phyloP scores from a whole-genome alignment of 768 basidiomycete genomes.

The Leucosporidium creatinivorum region DNA sequence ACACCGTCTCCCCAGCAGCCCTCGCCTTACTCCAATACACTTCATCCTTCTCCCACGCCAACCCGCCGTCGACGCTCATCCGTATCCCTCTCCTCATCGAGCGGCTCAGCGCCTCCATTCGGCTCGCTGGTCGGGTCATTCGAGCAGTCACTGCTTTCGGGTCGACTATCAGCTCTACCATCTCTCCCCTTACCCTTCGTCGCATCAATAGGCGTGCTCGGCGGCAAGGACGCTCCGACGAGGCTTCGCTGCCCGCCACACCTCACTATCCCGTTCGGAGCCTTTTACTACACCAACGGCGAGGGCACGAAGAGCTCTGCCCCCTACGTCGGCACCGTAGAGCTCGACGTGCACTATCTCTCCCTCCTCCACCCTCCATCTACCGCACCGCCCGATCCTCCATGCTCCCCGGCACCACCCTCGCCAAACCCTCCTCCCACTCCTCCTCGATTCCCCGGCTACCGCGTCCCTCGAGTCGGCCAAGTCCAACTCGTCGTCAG shows the following conservation, averaged over 20 bases:
- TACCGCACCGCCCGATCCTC: neutral
- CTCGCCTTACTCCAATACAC: neutral
- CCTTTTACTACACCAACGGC: constrained; percentile 30
- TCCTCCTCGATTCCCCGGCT: constrained; percentile 35
- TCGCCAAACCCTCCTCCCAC: neutral
- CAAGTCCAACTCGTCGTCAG: constrained; percentile 41
- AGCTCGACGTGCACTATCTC: constrained; percentile 37
- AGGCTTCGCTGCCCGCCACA: constrained; percentile 31
- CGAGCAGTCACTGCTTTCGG: constrained; percentile 39
- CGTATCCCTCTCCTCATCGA: neutral
- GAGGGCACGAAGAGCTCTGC: constrained; percentile 5
- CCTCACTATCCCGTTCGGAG: constrained; percentile 27
- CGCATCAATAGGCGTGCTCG: constrained; percentile 35
- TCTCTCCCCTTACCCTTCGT: constrained; percentile 35
- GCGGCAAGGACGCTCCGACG: constrained; percentile 17
- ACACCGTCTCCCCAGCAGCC: neutral
- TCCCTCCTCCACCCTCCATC: constrained; percentile 2
- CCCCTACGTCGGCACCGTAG: constrained; percentile 41
- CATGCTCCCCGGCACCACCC: neutral
- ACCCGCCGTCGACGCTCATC: constrained; percentile 7
- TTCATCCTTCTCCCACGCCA: neutral
- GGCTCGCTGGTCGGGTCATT: constrained; percentile 38
- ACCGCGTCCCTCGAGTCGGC: constrained; percentile 38
- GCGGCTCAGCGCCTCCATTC: neutral
- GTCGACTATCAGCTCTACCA: constrained; percentile 35